Evolutionary conservation across 257 asterid genomes (phyloP).

Genomic region (Solanum virginianum): DNA sequence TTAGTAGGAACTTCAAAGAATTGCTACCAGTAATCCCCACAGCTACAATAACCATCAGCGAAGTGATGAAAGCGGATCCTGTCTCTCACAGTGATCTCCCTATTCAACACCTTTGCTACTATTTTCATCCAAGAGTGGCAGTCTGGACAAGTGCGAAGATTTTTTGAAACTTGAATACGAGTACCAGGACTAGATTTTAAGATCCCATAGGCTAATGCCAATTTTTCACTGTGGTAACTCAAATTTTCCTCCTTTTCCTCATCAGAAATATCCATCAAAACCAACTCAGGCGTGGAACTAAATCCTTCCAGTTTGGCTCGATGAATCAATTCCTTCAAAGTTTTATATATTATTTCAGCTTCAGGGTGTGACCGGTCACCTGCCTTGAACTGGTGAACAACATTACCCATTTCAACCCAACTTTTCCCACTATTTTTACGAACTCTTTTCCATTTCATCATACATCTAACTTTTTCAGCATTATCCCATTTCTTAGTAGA

Average conservation of each 20-base stretch:
- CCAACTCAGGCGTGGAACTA: slow-evolving; percentile 28
- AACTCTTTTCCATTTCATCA: slow-evolving; percentile 46
- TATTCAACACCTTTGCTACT: slow-evolving; percentile 42
- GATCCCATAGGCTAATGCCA: slow-evolving; percentile 62
- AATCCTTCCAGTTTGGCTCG: slow-evolving; percentile 54
- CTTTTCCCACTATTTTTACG: slow-evolving; percentile 58
- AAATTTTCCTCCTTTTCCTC: slow-evolving; percentile 79
- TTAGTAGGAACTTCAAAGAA: not conserved
- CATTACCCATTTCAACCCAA: slow-evolving; percentile 52
- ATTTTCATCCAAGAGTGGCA: slow-evolving; percentile 75
- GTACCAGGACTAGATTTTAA: slow-evolving; percentile 61
- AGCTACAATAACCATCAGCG: slow-evolving; percentile 51
- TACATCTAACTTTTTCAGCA: slow-evolving; percentile 43
- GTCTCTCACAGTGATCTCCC: slow-evolving; percentile 65
- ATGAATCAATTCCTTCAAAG: slow-evolving; percentile 37
- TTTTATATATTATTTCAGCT: slow-evolving; percentile 33
- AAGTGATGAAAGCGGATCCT: slow-evolving; percentile 68
- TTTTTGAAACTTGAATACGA: slow-evolving; percentile 46
- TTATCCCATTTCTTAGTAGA: slow-evolving; percentile 45
- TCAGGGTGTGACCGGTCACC: slow-evolving; percentile 53
- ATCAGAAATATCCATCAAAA: slow-evolving; percentile 74
- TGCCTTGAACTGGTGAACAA: slow-evolving; percentile 51
- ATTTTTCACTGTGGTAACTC: slow-evolving; percentile 61
- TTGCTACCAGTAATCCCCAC: slow-evolving; percentile 68
- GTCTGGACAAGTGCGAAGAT: slow-evolving; percentile 67